These are phyloP conservation scores for Trypanosoma conorhini DNA, from an alignment of 208 protist genomes.

Conservation along the genomic window DNA sequence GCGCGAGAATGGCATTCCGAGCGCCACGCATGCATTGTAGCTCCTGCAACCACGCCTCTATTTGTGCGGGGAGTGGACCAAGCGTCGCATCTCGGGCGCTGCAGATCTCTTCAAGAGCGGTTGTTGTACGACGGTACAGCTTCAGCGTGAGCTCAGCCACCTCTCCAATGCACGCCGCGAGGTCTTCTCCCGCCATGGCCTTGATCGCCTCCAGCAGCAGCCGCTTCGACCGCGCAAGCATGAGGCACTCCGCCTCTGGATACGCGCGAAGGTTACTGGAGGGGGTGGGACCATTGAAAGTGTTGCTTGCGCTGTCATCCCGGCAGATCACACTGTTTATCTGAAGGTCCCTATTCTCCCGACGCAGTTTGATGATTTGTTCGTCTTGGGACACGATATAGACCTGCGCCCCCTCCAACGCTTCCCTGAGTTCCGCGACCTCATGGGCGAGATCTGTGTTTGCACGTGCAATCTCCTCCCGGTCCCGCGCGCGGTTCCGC, in stretches of 20 bases:
- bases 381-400: constrained; percentile 18
- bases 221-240: constrained; percentile 52
- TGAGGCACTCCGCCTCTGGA: constrained; percentile 42
- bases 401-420: constrained; percentile 8
- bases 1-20: constrained; percentile 35
- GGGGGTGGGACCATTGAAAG: not conserved
- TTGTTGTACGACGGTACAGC: constrained; percentile 39
- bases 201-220: constrained; percentile 62
- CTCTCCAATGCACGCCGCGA: constrained; percentile 45
- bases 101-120: constrained; percentile 21
- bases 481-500: constrained; percentile 39
- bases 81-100: not conserved
- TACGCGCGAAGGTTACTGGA: not conserved
- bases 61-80: constrained; percentile 7
- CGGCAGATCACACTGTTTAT: constrained; percentile 19
- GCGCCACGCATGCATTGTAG: constrained; percentile 33
- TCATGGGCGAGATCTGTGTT: constrained; percentile 31
- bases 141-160: constrained; percentile 53
- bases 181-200: constrained; percentile 52
- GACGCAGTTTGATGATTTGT: constrained; percentile 32
- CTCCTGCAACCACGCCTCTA: constrained; percentile 26
- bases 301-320: constrained; percentile 1
- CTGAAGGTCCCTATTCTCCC: constrained; percentile 39
- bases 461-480: constrained; percentile 33
- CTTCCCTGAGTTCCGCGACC: constrained; percentile 19